Evolutionary conservation across 164 flowering plant species (phyloP), one percentile per base, ranked within the genome.

Genomic region (Kalanchoe fedtschenkoi): DNA sequence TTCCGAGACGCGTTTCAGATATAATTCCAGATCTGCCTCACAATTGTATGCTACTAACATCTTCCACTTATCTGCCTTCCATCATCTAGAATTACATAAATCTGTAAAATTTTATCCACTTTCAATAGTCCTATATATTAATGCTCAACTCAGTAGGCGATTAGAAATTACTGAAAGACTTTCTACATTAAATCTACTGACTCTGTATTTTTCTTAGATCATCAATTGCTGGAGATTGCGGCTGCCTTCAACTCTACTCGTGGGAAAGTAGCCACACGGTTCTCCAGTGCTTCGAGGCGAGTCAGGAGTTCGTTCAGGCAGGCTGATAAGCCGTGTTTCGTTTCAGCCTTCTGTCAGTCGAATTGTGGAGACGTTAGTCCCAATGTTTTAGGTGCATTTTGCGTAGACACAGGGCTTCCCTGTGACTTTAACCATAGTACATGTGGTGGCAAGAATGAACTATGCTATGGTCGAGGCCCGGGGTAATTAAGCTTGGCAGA

Each of bases 301-400:
- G 91, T 93, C 32, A 81, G 97, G 65, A 73, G 81, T 72, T 60
- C 72, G 65, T 74, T 81, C 6, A 78, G 82, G 74, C 76, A 79
- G 51, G 79, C 82, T 73, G 80, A 78, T 41, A 81, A 68, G 58
- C 97, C 99, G 44, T 72, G 66, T 55, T 91, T 95, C 74, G 90
- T 95, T 17, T 79, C 99, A 67, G 97, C 97, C 30, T 95, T 95
- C 78, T 95, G 99, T 65, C 99, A 95, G 68, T 61, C 97, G 35
- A 95, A 95, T 65, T 88, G 96, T 71, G 99, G 99, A 60, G 99
- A 95, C 81, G 96, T 95, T 65, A 95, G 99, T 79, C 99, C 99
- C 60, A 95, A 95, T 77, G 93, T 89, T 59, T 89, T 84, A 35
- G 99, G 99, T 67, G 80, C 99, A 24, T 91, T 91, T 72, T 91